A percentile compares a stretch with the other conserved stretches of the same genome.
These are phyloP conservation scores for Calonectria crousiana DNA, from an alignment of 2,329 filamentous ascomycete genomes.

Conservation along the genomic window DNA sequence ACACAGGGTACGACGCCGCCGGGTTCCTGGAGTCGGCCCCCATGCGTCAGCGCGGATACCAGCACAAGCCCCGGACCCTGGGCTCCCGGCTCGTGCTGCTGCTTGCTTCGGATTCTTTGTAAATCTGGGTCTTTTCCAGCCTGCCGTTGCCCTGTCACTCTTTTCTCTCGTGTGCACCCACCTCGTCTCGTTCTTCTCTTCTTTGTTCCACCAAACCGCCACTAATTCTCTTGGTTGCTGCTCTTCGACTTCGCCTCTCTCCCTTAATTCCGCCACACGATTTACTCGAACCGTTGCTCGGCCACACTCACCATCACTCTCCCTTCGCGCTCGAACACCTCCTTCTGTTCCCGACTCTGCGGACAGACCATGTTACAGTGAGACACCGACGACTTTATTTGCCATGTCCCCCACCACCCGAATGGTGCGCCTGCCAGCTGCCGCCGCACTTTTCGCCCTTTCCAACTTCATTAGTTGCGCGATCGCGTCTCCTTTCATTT, in stretches of 20 bases:
- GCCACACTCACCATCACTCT: neutral
- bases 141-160: constrained; percentile 32
- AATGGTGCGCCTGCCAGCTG: constrained; percentile 52
- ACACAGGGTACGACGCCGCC: neutral
- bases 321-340: constrained; percentile 17
- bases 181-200: constrained; percentile 32
- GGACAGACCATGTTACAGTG: constrained; percentile 38
- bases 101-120: constrained; percentile 10
- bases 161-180: constrained; percentile 30
- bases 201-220: constrained; percentile 19
- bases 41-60: constrained; percentile 4
- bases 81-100: neutral
- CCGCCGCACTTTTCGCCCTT: constrained; percentile 51
- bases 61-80: constrained; percentile 1
- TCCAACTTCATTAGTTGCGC: constrained; percentile 48
- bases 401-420: constrained; percentile 44
- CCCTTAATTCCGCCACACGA: constrained; percentile 17
- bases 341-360: constrained; percentile 19
- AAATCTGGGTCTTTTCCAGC: constrained; percentile 19
- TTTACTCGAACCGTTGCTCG: neutral
- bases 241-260: constrained; percentile 8
- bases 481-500: constrained; percentile 53
- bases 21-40: constrained; percentile 8
- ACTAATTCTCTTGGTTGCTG: neutral
- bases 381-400: constrained; percentile 33